phyloP scores from a whole-genome alignment of 1,284 basidiomycete genomes.

The Peniophora sp. region DNA sequence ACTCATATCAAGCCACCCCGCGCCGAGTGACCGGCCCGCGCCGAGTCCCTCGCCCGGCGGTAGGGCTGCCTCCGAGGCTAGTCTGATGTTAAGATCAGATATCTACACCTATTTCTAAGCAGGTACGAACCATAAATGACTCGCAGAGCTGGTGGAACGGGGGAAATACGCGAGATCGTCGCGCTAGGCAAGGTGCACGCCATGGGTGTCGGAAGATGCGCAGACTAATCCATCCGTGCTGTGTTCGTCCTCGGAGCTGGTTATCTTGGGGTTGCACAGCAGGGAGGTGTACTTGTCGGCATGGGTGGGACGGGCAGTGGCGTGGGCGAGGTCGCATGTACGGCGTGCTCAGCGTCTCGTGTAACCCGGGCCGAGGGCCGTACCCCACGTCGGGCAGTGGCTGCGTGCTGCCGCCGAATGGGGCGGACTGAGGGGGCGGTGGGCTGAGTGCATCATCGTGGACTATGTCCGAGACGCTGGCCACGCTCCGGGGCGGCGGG shows the following conservation, averaged over 20 bases:
- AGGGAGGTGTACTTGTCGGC: slow-evolving; percentile 8
- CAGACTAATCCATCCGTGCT: slow-evolving; percentile 39
- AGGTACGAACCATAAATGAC: too few species aligned
- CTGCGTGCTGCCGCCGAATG: background rate
- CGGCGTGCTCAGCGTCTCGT: slow-evolving; percentile 13
- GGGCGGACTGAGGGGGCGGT: background rate
- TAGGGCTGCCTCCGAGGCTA: too few species aligned
- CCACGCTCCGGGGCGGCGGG: background rate
- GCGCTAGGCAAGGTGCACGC: too few species aligned
- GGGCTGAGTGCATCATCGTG: background rate
- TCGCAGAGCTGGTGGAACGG: too few species aligned
- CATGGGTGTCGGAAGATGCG: slow-evolving; percentile 67
- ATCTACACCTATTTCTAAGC: too few species aligned
- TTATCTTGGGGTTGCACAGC: background rate
- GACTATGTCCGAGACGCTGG: background rate
- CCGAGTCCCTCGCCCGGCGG: too few species aligned
- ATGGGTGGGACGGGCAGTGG: slow-evolving; percentile 13
- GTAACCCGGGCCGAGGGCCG: background rate
- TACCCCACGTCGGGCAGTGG: too few species aligned
- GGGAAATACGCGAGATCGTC: too few species aligned
- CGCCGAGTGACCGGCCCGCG: too few species aligned
- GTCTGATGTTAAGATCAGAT: too few species aligned
- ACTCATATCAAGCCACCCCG: too few species aligned
- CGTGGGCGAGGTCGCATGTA: slow-evolving; percentile 26
- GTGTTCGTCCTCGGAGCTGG: background rate